phyloP scores from a whole-genome alignment of 164 flowering plant genomes.

The Macadamia tetraphylla region DNA sequence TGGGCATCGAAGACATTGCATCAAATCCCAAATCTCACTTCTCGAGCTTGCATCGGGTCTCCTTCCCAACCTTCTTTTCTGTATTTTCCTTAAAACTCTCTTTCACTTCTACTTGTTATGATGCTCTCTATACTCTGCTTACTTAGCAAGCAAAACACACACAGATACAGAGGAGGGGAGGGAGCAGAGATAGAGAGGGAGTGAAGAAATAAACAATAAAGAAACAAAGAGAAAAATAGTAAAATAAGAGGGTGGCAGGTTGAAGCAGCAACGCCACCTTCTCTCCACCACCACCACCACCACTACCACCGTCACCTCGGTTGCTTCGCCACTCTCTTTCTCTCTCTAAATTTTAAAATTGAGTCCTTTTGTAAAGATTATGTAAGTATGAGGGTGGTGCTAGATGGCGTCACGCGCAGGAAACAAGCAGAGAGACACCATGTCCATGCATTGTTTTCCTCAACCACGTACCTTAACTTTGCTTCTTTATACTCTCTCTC shows the following conservation, averaged over 20 bases:
- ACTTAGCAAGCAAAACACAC: conserved; percentile 9
- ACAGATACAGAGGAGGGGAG: no score
- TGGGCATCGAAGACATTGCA: conserved; percentile 40
- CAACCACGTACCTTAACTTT: neutral
- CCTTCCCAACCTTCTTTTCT: conserved; percentile 17
- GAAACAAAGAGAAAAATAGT: neutral
- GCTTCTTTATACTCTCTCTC: no score
- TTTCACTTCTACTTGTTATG: neutral
- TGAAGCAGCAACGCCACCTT: no score
- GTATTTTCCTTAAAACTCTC: conserved; percentile 12
- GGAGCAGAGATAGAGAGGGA: neutral
- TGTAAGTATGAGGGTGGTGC: neutral
- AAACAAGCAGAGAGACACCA: conserved; percentile 25
- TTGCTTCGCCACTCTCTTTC: conserved; percentile 12
- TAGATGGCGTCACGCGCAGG: conserved; percentile 25
- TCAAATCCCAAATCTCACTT: conserved; percentile 52
- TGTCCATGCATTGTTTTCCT: conserved; percentile 60
- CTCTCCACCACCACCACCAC: no score
- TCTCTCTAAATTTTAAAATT: neutral
- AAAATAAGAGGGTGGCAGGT: no score
- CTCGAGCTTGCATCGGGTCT: conserved; percentile 71
- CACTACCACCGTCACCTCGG: no score
- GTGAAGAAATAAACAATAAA: conserved; percentile 4
- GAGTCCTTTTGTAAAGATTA: neutral
- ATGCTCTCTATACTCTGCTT: neutral